Conservation (phyloP, 192 early-diverging fungal species). For the Coemansia sp. region DNA sequence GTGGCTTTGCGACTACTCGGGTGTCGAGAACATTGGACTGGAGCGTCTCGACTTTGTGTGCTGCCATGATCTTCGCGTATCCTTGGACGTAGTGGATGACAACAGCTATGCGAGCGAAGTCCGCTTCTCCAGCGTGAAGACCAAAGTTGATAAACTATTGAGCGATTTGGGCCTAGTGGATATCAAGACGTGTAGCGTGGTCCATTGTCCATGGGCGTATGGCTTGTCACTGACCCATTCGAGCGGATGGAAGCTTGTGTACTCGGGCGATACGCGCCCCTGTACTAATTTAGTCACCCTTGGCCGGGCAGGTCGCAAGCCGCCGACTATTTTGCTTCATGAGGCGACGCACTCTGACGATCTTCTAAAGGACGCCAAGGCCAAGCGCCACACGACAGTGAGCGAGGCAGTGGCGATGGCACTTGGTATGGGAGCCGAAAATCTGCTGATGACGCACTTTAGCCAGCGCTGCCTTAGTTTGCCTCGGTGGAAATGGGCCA, state of each 20-base stretch:
- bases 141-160: slow-evolving; percentile 16
- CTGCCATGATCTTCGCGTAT: slow-evolving; percentile 35
- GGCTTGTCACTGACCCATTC: slow-evolving; percentile 70
- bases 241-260: slow-evolving; percentile 77
- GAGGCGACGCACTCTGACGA: slow-evolving; percentile 88
- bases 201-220: slow-evolving; percentile 83
- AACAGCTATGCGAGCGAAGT: neutral
- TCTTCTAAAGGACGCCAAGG: slow-evolving; percentile 67
- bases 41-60: slow-evolving; percentile 48
- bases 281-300: slow-evolving; percentile 67
- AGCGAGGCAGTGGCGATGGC: slow-evolving; percentile 85
- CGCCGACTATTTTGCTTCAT: slow-evolving; percentile 77
- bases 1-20: slow-evolving; percentile 52
- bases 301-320: slow-evolving; percentile 59
- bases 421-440: slow-evolving; percentile 77
- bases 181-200: slow-evolving; percentile 69
- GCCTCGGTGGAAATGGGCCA: slow-evolving; percentile 30
- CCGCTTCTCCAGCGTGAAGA: neutral
- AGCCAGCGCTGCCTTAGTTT: slow-evolving; percentile 79
- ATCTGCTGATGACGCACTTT: slow-evolving; percentile 91
- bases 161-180: slow-evolving; percentile 56
- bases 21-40: slow-evolving; percentile 52
- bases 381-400: slow-evolving; percentile 84
- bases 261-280: slow-evolving; percentile 95
- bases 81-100: neutral